Conservation (phyloP, 2,329 filamentous ascomycete genomes). For the Fusarium heterosporum region DNA sequence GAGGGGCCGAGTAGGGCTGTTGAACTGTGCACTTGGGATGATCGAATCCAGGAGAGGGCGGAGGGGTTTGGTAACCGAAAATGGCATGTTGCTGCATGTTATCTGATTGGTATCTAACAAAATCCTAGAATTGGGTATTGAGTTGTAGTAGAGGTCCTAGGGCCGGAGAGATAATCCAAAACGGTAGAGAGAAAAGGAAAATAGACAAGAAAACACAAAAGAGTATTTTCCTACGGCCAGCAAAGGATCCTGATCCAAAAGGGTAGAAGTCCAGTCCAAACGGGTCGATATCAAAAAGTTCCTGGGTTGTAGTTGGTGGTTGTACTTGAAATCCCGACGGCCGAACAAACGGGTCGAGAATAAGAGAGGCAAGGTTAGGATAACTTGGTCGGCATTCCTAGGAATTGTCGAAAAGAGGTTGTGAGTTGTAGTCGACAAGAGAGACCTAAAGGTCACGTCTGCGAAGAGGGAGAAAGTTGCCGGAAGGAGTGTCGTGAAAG, state of each 20-base stretch:
- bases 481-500: slow-evolving; percentile 56
- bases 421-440: slow-evolving; percentile 37
- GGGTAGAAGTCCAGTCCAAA: slow-evolving; percentile 45
- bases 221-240: slow-evolving; percentile 44
- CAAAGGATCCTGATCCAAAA: slow-evolving; percentile 46
- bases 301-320: slow-evolving; percentile 42
- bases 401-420: slow-evolving; percentile 31
- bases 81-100: slow-evolving; percentile 71
- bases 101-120: slow-evolving; percentile 51
- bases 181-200: slow-evolving; percentile 44
- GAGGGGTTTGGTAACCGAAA: slow-evolving; percentile 69
- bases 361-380: slow-evolving; percentile 16
- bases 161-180: slow-evolving; percentile 41
- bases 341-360: slow-evolving; percentile 65
- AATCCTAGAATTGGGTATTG: slow-evolving; percentile 42
- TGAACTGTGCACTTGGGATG: slow-evolving; percentile 59
- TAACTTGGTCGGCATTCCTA: slow-evolving; percentile 34
- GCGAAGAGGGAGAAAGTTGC: slow-evolving; percentile 41
- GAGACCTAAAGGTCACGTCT: slow-evolving; percentile 47
- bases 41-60: slow-evolving; percentile 67
- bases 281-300: slow-evolving; percentile 39
- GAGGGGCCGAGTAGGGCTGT: slow-evolving; percentile 51
- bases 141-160: slow-evolving; percentile 34
- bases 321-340: slow-evolving; percentile 51
- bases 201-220: slow-evolving; percentile 36